Evolutionary conservation across 441 rosid species (phyloP), one percentile per base, ranked within the genome.

Genomic region (Croton laevigatus): DNA sequence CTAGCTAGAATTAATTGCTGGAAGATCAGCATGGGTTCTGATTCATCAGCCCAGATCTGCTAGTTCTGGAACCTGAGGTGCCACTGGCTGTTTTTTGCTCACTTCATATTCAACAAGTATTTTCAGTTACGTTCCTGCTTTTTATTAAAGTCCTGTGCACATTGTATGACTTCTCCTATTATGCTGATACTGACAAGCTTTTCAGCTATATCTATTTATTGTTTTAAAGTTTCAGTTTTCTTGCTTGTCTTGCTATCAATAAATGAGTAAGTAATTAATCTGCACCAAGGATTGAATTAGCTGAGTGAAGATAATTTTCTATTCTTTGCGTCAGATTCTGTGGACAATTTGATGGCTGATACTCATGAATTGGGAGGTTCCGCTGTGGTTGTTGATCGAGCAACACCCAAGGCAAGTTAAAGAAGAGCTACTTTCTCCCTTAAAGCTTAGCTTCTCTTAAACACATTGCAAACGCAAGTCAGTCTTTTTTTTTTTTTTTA

Each of bases 361-460:
- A 87, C 86, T 68, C 99, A 92, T 87, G 97, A 94, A 72, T 73
- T 92, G 74, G 99, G 94, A 74, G 98, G 98, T 76, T 81, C 93
- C 34, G 75, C 88, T 6, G 88, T 94, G 45, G 97, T 91, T 71
- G 94, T 92, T 82, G 99, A 94, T 73, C 87, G 97, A 68, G 99
- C 99, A 75, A 92, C 97, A 52, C 99, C 98, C 13, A 94, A 90
- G 90, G 93, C 66, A 80, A 70, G 87, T 76, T 78, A 20, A 22
- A 37, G 75, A 14, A 44, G 42, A 13, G 14, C 75, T 42, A 5
- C 32, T 8, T 22, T 8, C 48, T 11, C 13, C 49, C 23, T 48
- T 53, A 19, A 13, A 48, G 5, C 19, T 27, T n/a, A 17, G 20
- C 27, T n/a, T 36, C 59, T 40, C 7, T 53, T 46, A 36, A 27